These are phyloP conservation scores for Coemansia furcata DNA, from an alignment of 192 early-diverging fungal genomes.

Conservation along the genomic window DNA sequence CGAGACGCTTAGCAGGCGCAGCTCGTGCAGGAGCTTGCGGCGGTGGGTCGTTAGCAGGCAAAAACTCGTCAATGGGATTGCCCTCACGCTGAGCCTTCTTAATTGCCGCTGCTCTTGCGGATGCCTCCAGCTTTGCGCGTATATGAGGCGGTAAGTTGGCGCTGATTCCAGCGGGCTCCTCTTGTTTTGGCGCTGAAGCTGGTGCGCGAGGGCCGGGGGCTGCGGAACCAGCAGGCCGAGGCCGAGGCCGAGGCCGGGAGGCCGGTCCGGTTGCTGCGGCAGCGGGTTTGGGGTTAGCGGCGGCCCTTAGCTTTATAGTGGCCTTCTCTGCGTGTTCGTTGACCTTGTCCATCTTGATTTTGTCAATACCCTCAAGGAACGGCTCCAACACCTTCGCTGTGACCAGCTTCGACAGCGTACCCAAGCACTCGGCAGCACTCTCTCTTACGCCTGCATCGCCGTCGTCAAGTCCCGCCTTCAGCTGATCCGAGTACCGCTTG, in stretches of 20 bases:
- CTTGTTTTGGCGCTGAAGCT: neutral
- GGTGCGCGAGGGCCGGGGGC: neutral
- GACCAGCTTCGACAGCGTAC: slow-evolving; percentile 85
- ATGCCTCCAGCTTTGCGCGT: slow-evolving; percentile 54
- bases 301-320: slow-evolving; percentile 68
- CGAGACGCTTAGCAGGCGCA: slow-evolving; percentile 1
- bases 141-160: slow-evolving; percentile 51
- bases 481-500: slow-evolving; percentile 73
- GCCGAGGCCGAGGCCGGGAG: slow-evolving; percentile 28
- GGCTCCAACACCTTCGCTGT: slow-evolving; percentile 72
- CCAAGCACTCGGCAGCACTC: slow-evolving; percentile 78
- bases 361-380: slow-evolving; percentile 82
- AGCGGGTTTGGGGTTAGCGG: slow-evolving; percentile 41
- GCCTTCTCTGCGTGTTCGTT: slow-evolving; percentile 88
- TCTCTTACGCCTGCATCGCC: slow-evolving; percentile 81
- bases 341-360: slow-evolving; percentile 84
- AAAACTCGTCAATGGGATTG: slow-evolving; percentile 19
- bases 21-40: slow-evolving; percentile 21
- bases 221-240: slow-evolving; percentile 13
- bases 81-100: slow-evolving; percentile 54
- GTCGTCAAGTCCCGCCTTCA: slow-evolving; percentile 81
- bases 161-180: slow-evolving; percentile 12
- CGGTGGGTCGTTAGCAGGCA: slow-evolving; percentile 32
- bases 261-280: slow-evolving; percentile 12
- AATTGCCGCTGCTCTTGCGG: slow-evolving; percentile 44